phyloP scores from a whole-genome alignment of 2,329 filamentous ascomycete genomes.

The Cercospora canescens region DNA sequence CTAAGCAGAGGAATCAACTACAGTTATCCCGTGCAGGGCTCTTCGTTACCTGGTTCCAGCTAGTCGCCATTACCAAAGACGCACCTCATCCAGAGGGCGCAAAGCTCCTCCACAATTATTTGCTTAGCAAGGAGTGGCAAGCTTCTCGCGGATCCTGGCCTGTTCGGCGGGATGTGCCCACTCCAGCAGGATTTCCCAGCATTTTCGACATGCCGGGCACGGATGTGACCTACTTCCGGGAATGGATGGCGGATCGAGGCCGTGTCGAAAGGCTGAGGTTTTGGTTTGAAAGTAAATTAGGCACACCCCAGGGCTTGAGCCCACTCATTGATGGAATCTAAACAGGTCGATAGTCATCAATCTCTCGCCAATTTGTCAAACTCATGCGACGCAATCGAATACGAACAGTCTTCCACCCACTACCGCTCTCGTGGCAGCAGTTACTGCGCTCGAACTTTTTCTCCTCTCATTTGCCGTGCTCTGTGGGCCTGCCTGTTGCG shows the following conservation, averaged over 20 bases:
- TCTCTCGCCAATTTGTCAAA: neutral
- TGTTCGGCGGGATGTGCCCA: neutral
- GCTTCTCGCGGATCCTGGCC: neutral
- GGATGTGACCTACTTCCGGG: neutral
- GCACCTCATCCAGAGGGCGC: neutral
- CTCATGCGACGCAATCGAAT: neutral
- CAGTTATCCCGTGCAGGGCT: neutral
- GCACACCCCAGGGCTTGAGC: neutral
- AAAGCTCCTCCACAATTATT: neutral
- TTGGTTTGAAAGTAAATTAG: neutral
- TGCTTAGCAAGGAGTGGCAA: neutral
- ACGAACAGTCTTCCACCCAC: neutral
- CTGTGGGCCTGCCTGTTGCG: constrained; percentile 1
- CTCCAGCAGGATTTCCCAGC: neutral
- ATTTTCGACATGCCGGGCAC: neutral
- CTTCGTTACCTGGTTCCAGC: constrained; percentile 3
- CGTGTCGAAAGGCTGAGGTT: neutral
- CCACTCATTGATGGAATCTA: neutral
- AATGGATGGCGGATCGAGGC: neutral
- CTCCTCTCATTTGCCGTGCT: constrained; percentile 9
- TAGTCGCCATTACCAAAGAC: neutral
- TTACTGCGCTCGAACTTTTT: too few relatives aligned
- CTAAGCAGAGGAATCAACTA: neutral
- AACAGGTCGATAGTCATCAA: neutral
- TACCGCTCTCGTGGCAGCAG: neutral